phyloP scores from a whole-genome alignment of 441 rosid species.

The Pelargonium myrrhifolium region DNA sequence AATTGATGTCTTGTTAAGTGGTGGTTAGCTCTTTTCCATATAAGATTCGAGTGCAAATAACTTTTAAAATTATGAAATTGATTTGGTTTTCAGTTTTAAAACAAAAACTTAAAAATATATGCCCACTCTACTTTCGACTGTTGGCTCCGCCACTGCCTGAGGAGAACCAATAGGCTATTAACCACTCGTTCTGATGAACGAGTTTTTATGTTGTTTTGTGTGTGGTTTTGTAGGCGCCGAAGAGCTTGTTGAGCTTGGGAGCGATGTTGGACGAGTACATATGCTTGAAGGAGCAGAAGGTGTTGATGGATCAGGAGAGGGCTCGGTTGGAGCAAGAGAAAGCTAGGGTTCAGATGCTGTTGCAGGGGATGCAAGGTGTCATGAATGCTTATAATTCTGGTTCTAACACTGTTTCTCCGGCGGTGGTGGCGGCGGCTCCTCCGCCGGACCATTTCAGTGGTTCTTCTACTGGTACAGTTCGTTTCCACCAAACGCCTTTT shows the following conservation, averaged over 20 bases:
- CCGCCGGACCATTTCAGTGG: neutral
- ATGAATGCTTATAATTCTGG: conserved; percentile 57
- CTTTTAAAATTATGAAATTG: too few species aligned
- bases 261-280: conserved; percentile 65
- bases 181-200: too few species aligned
- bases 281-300: conserved; percentile 58
- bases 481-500: too few species aligned
- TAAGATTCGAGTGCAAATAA: too few species aligned
- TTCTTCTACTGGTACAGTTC: conserved; percentile 38
- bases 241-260: conserved; percentile 59
- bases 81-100: too few species aligned
- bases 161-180: too few species aligned
- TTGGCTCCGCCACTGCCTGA: too few species aligned
- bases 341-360: conserved; percentile 45
- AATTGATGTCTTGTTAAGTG: too few species aligned
- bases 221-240: conserved; percentile 40
- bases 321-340: conserved; percentile 55
- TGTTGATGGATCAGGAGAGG: conserved; percentile 52
- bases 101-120: too few species aligned
- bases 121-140: too few species aligned
- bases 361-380: conserved; percentile 71
- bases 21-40: too few species aligned
- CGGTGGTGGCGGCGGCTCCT: conserved; percentile 24
- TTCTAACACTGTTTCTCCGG: conserved; percentile 20
- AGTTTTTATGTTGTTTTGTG: too few species aligned